A percentile compares a stretch with the other conserved stretches of the same genome.
phyloP scores from a whole-genome alignment of 1,284 basidiomycete species.

The Rhodotorula sp. region DNA sequence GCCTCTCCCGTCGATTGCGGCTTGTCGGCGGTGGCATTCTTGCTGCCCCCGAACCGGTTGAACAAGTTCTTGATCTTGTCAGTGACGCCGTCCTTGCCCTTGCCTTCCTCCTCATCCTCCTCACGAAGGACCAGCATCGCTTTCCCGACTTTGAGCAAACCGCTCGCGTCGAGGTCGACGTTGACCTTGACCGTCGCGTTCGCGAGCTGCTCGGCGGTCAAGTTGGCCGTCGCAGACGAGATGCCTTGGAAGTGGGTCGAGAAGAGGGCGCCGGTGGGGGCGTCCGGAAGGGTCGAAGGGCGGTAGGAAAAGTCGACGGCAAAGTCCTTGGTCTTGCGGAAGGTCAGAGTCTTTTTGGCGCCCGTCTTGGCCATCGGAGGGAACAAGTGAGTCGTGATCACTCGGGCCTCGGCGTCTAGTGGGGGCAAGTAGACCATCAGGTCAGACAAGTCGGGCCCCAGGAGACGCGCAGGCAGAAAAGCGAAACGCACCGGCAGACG shows the following conservation, averaged over 20 bases:
- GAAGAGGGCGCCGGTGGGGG: constrained; percentile 56
- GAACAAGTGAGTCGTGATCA: constrained; percentile 71
- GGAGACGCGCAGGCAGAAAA: background rate
- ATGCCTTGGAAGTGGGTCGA: constrained; percentile 68
- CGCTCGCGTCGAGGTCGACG: constrained; percentile 74
- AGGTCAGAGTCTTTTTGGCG: constrained; percentile 75
- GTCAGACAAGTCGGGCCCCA: background rate
- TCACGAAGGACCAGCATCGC: constrained; percentile 74
- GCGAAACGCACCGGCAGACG: constrained; percentile 31
- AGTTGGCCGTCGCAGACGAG: constrained; percentile 65
- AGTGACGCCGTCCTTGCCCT: constrained; percentile 43
- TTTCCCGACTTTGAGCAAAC: constrained; percentile 61
- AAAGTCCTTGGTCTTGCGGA: constrained; percentile 77
- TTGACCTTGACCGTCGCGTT: constrained; percentile 74
- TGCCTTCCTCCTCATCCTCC: constrained; percentile 62
- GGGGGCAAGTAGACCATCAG: background rate
- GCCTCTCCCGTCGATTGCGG: constrained; percentile 11
- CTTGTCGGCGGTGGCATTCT: constrained; percentile 34
- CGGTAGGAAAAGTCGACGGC: constrained; percentile 54
- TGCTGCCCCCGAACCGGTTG: constrained; percentile 51
- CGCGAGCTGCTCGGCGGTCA: constrained; percentile 70
- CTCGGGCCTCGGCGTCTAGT: constrained; percentile 56
- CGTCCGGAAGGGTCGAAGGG: constrained; percentile 50
- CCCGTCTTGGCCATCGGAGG: constrained; percentile 69
- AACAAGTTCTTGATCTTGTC: constrained; percentile 83